These are phyloP conservation scores for Colletotrichum sp. DNA, from an alignment of 2,329 filamentous ascomycete species.

Conservation along the genomic window DNA sequence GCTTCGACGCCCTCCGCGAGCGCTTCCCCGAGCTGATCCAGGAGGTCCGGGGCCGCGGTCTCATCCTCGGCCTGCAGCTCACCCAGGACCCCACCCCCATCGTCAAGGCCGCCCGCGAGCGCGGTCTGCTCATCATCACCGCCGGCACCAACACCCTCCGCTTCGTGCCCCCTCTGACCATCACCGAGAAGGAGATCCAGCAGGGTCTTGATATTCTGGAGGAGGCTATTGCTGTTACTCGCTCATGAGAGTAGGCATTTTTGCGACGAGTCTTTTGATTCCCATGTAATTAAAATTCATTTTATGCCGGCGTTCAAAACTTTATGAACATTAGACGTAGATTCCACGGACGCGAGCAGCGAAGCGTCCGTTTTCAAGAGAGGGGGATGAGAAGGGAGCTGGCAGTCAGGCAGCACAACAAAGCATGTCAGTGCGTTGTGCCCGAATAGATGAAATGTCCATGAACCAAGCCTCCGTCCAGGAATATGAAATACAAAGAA, in stretches of 20 bases:
- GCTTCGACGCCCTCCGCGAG: constrained; percentile 51
- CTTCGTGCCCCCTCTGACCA: constrained; percentile 86
- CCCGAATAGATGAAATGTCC: neutral
- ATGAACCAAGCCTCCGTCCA: no score
- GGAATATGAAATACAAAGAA: no score
- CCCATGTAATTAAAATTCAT: constrained; percentile 2
- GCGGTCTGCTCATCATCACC: constrained; percentile 88
- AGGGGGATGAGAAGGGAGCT: neutral
- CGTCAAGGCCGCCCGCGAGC: constrained; percentile 84
- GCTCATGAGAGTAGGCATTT: constrained; percentile 24
- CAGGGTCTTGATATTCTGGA: constrained; percentile 78
- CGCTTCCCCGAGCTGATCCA: constrained; percentile 71
- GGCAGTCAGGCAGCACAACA: neutral
- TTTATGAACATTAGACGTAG: constrained; percentile 5
- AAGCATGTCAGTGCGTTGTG: neutral
- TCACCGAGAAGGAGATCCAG: constrained; percentile 81
- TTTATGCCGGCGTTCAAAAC: constrained; percentile 15
- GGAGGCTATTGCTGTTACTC: constrained; percentile 60
- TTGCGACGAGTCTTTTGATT: neutral
- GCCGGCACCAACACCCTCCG: constrained; percentile 90
- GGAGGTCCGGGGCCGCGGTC: constrained; percentile 81
- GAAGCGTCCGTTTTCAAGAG: neutral
- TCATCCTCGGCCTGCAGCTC: constrained; percentile 89
- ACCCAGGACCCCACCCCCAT: constrained; percentile 74
- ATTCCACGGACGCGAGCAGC: neutral